Base-by-base conservation (phyloP, 2,329 filamentous ascomycete genomes). In the Fusarium graminum region DNA sequence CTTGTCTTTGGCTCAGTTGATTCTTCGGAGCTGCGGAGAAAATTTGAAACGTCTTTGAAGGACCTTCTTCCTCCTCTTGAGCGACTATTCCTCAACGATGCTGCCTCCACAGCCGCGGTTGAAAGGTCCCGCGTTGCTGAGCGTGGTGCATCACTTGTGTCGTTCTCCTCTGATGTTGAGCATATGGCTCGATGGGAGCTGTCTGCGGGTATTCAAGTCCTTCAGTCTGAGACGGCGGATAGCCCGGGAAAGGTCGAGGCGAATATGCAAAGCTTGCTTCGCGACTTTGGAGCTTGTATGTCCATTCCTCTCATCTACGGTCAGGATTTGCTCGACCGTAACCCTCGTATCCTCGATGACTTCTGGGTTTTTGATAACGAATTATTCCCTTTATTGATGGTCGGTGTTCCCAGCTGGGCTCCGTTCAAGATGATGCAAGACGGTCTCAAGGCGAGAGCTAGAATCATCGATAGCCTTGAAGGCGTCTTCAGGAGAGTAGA, bases 331-430 rank as follows among this genome's bases (percentile, higher is more conserved):
- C 51, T 72, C 1, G 55, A 69, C 10, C 50, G 55, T 4, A 52
- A 64, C 14, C 64, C 59, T 3, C 9, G 16, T 2, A 28, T 72
- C 0, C 53, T 72, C 0, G 57, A 67, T 10, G 70, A 72, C 17
- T 61, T 72, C 16, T 72, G 68, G 61, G 56, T 52, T 7, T 72
- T 72, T 14, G 70, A 72, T n/a, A 69, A 68, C 26, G 54, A 72
- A 2, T 12, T 65, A 4, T 72, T 72, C 10, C 52, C 59, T 9
- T 34, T 72, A 3, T 54, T 72, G 4, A 56, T 69, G 52, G 47
- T 71, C 9, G 69, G 69, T 1, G 36, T 72, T 16, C 70, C 70
- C 3, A 39, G 26, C 13, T 72, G 70, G 70, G 46, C 49, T 2
- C 70, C 68, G 0, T 68, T 72, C 25, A 61, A 43, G 8, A 51